Evolutionary conservation across 2,329 filamentous ascomycete genomes (phyloP).

Genomic region (Pleoardoris graminearum): DNA sequence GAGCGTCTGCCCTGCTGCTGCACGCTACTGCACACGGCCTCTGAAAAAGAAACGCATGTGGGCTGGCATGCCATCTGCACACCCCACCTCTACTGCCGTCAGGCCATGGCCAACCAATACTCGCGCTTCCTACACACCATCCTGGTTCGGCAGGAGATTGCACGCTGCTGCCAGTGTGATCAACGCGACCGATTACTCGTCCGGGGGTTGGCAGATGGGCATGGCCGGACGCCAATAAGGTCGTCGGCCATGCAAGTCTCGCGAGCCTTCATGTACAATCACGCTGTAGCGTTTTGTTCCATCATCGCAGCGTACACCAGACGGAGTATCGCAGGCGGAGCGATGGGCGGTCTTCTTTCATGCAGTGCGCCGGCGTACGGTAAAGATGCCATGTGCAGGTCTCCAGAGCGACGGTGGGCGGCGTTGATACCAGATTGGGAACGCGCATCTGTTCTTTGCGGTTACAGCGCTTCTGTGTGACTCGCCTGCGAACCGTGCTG

Average conservation of each 20-base stretch:
- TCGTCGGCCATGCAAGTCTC: background rate
- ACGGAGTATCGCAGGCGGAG: background rate
- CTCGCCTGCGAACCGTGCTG: constrained; percentile 22
- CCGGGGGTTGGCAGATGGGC: constrained; percentile 5
- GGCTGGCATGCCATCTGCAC: constrained; percentile 21
- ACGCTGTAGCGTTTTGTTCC: background rate
- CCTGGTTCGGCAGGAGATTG: constrained; percentile 28
- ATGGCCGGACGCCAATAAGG: background rate
- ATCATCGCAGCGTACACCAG: background rate
- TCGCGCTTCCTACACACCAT: constrained; percentile 12
- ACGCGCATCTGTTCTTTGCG: constrained; percentile 24
- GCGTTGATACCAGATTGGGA: constrained; percentile 29
- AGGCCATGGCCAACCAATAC: constrained; percentile 18
- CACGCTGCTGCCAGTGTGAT: constrained; percentile 15
- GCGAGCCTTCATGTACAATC: background rate
- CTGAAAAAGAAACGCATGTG: constrained; percentile 26
- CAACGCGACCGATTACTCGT: background rate
- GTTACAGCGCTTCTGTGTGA: constrained; percentile 32
- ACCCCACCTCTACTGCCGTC: constrained; percentile 26
- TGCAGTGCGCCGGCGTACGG: constrained; percentile 7
- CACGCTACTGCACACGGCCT: constrained; percentile 26
- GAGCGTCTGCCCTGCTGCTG: constrained; percentile 15
- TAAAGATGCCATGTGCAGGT: constrained; percentile 7
- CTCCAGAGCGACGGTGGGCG: constrained; percentile 18
- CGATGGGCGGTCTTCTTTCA: constrained; percentile 5